Evolutionary conservation across 495 filamentous ascomycete genomes (phyloP), one percentile per base, ranked within the genome.

Genomic region (Aspergillus steynii): DNA sequence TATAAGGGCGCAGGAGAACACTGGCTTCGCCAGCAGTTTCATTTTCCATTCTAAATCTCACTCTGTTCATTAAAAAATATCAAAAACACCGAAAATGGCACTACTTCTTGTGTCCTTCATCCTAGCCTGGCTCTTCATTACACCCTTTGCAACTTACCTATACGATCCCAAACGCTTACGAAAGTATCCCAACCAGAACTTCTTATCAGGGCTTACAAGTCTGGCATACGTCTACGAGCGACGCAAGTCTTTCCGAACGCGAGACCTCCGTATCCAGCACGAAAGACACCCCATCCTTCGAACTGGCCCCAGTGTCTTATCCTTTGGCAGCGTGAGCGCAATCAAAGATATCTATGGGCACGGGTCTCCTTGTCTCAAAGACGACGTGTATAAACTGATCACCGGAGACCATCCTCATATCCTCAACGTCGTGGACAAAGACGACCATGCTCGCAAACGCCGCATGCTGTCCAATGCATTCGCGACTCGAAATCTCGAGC

Each of bases 311-410:
- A 81, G 80, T 56, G 59, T 67, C 27, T 61, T 82, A 2, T 81
- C 78, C 2, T 82, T 70, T 61, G 61, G 59, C 26, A 65, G 66
- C 54, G 25, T 68, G 3, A 51, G 51, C 9, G 80, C 80, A 12
- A 77, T 80, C 58, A 74, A 75, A 61, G 80, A 81, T 55, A 79
- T 82, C 48, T 82, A 80, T 60, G 78, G 78, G 50, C 80, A 83
- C 61, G 68, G 65, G 28, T 76, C 80, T 1, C 65, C 65, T 49
- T 75, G 71, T 53, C 61, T 59, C 52, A 83, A 82, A 58, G 78
- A 76, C 58, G 60, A 65, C 2, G 65, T 69, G 10, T 83, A 83
- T 65, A 58, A 55, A 4, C 57, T 65, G 9, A 29, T 68, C 7
- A 46, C 70, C 4, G 77, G 77, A 3, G 65, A 55, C 4, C 75